Evolutionary conservation across 768 basidiomycete genomes (phyloP).

Genomic region (Strobilomyces confusus): DNA sequence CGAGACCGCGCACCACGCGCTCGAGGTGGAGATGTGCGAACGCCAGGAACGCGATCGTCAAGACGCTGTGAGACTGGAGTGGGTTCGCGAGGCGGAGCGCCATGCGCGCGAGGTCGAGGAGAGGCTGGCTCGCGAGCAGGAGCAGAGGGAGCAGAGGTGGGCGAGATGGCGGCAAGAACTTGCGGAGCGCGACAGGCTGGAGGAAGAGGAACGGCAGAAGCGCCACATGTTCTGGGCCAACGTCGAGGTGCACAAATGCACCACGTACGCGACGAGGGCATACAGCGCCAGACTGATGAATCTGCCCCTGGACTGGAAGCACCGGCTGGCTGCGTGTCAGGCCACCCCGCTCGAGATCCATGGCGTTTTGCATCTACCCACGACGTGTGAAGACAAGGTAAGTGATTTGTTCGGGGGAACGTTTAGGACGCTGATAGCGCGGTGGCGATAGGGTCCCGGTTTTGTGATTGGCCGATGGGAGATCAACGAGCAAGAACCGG

Average conservation of each 20-base stretch:
- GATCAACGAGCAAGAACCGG: constrained; percentile 24
- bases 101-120: not conserved
- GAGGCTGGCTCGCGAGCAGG: not conserved
- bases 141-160: not conserved
- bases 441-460: constrained; percentile 8
- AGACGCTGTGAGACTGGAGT: not conserved
- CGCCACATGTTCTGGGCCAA: constrained; percentile 22
- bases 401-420: not conserved
- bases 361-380: constrained; percentile 16
- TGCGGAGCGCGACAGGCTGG: constrained; percentile 12
- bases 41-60: not conserved
- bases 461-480: constrained; percentile 27
- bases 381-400: constrained; percentile 24
- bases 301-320: constrained; percentile 19
- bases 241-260: constrained; percentile 21
- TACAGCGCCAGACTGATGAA: constrained; percentile 31
- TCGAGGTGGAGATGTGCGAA: constrained; percentile 4
- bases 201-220: constrained; percentile 24
- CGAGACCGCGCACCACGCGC: constrained; percentile 1
- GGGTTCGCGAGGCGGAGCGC: not conserved
- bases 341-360: constrained; percentile 20
- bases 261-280: constrained; percentile 25
- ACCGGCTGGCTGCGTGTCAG: constrained; percentile 22
- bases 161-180: constrained; percentile 14
- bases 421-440: not conserved